These are phyloP conservation scores for Pelargonium myrrhifolium DNA, from an alignment of 441 rosid genomes.

Conservation along the genomic window DNA sequence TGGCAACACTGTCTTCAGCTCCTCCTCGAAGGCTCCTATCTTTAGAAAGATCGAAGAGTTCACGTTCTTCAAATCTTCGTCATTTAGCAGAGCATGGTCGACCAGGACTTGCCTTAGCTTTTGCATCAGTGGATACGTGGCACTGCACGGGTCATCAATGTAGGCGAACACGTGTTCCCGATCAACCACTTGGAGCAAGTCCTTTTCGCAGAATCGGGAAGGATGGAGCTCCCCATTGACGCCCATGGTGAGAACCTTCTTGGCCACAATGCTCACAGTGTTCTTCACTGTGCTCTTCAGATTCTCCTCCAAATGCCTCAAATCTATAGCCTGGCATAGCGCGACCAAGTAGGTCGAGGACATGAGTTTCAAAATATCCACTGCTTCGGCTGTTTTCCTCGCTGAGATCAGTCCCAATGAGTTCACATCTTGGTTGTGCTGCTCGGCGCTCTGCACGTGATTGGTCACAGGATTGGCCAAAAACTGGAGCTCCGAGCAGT, in stretches of 20 bases:
- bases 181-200: conserved; percentile 47
- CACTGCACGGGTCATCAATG: conserved; percentile 59
- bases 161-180: conserved; percentile 44
- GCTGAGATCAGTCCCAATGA: conserved; percentile 44
- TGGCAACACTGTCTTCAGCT: conserved; percentile 37
- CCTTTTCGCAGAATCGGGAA: conserved; percentile 48
- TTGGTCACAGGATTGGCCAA: conserved; percentile 48
- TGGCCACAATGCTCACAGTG: conserved; percentile 31
- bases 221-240: conserved; percentile 48
- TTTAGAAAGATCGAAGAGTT: conserved; percentile 44
- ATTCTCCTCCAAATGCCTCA: conserved; percentile 53
- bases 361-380: conserved; percentile 44
- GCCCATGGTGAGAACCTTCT: conserved; percentile 27
- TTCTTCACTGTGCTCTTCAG: conserved; percentile 34
- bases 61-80: conserved; percentile 34
- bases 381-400: conserved; percentile 40
- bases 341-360: conserved; percentile 40
- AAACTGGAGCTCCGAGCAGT: conserved; percentile 46
- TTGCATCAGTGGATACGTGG: conserved; percentile 51
- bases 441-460: conserved; percentile 46
- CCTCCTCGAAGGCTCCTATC: conserved; percentile 47
- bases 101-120: conserved; percentile 54
- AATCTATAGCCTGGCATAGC: conserved; percentile 47
- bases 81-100: conserved; percentile 44
- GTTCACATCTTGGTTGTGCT: conserved; percentile 52